Evolutionary conservation across 192 early-diverging fungal species (phyloP).

Genomic region (Chytriomyces hyalinus): DNA sequence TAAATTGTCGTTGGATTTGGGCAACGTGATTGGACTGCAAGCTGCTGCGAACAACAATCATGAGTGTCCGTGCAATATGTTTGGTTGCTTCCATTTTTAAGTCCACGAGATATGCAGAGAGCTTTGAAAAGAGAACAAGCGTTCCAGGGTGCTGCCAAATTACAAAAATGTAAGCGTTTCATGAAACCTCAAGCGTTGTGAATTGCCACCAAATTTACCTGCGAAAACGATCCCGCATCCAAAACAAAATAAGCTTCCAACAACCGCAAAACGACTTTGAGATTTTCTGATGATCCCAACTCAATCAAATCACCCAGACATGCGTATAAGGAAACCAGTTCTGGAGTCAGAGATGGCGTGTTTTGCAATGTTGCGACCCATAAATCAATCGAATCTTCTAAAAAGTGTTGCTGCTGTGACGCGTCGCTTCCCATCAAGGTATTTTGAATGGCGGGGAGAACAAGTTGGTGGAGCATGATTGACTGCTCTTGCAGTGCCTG

Average conservation of each 20-base stretch:
- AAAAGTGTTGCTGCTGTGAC: conserved; percentile 53
- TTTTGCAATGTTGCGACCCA: conserved; percentile 85
- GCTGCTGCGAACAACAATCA: conserved; percentile 57
- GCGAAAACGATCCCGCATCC: conserved; percentile 57
- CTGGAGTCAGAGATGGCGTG: conserved; percentile 53
- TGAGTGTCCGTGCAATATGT: conserved; percentile 66
- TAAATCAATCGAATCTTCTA: conserved; percentile 91
- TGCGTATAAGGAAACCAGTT: conserved; percentile 68
- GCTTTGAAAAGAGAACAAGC: conserved; percentile 40
- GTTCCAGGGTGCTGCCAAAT: conserved; percentile 33
- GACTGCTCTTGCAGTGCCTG: conserved; percentile 75
- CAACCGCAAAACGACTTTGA: conserved; percentile 78
- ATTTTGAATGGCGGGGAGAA: conserved; percentile 76
- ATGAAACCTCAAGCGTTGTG: conserved; percentile 6
- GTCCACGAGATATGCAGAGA: conserved; percentile 55
- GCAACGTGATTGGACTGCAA: conserved; percentile 43
- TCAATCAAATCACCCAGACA: conserved; percentile 68
- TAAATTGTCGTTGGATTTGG: conserved; percentile 55
- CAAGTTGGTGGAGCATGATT: conserved; percentile 69
- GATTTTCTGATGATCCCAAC: conserved; percentile 70
- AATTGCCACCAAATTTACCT: conserved; percentile 46
- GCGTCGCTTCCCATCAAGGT: conserved; percentile 70
- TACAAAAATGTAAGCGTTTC: neutral
- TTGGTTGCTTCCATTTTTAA: conserved; percentile 64
- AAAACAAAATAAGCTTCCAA: conserved; percentile 85